These are phyloP conservation scores for Aspergillus olivimuriae DNA, from an alignment of 495 filamentous ascomycete species.

Conservation along the genomic window DNA sequence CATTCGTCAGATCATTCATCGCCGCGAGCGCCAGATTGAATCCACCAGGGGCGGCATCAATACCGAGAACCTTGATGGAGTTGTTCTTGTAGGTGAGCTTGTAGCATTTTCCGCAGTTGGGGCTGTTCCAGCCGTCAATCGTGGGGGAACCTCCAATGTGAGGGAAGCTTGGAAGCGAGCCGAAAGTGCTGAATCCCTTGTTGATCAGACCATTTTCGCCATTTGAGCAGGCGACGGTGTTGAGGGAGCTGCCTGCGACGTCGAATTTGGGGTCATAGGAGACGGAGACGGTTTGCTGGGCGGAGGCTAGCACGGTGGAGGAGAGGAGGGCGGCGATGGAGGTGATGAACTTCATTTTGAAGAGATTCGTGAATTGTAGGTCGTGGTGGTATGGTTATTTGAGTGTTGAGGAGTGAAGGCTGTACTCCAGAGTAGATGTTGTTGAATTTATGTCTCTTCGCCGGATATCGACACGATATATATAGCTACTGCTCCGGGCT, in stretches of 20 bases:
- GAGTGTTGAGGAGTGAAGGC: constrained; percentile 1
- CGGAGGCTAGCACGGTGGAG: not conserved
- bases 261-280: constrained; percentile 36
- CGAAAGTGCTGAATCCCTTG: constrained; percentile 63
- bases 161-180: constrained; percentile 47
- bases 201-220: constrained; percentile 54
- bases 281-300: constrained; percentile 28
- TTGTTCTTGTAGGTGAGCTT: constrained; percentile 49
- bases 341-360: constrained; percentile 13
- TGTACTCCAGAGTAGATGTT: no score
- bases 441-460: no score
- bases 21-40: constrained; percentile 61
- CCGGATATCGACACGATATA: no score
- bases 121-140: constrained; percentile 52
- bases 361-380: not conserved
- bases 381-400: not conserved
- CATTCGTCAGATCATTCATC: constrained; percentile 60
- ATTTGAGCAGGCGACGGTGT: constrained; percentile 52
- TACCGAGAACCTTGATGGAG: constrained; percentile 58
- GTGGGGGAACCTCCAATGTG: constrained; percentile 57
- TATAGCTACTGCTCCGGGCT: no score
- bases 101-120: constrained; percentile 67
- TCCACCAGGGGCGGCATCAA: constrained; percentile 55
- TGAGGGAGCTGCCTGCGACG: constrained; percentile 41
- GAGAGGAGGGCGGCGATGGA: constrained; percentile 7